A percentile compares a stretch with the other conserved stretches of the same genome.
phyloP scores from a whole-genome alignment of 1,284 basidiomycete genomes.

The Tremellales sp. region DNA sequence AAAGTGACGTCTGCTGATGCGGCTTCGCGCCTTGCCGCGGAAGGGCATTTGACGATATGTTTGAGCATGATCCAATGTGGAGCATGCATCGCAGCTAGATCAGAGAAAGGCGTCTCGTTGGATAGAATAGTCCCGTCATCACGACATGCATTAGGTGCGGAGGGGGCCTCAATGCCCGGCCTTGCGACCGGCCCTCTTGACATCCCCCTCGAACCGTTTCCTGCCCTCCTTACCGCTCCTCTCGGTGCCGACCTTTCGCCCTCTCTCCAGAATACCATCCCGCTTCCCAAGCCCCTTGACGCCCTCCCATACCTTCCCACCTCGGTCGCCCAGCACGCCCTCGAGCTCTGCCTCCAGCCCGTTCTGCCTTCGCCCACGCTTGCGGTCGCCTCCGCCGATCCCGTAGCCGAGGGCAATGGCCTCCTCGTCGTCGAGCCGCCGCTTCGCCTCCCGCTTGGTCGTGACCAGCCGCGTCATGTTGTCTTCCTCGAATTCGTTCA shows the following conservation, averaged over 20 bases:
- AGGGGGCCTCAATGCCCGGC: neutral
- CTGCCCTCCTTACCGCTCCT: conserved; percentile 49
- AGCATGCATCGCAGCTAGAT: too few species aligned
- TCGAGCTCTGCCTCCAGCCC: conserved; percentile 80
- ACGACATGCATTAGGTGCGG: too few species aligned
- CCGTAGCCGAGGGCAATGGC: conserved; percentile 78
- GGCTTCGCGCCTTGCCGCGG: too few species aligned
- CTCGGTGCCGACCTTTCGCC: conserved; percentile 42
- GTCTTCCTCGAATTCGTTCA: conserved; percentile 91
- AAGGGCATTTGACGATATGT: too few species aligned
- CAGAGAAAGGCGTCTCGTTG: too few species aligned
- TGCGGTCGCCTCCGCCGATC: conserved; percentile 45
- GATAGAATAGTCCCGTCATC: too few species aligned
- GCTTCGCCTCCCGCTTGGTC: conserved; percentile 80
- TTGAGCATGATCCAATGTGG: too few species aligned
- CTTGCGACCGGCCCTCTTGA: conserved; percentile 46
- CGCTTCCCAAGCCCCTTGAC: conserved; percentile 60
- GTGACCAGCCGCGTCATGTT: conserved; percentile 90
- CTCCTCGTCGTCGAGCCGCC: conserved; percentile 80
- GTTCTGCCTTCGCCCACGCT: conserved; percentile 61
- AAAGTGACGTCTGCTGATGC: too few species aligned
- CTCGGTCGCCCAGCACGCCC: conserved; percentile 65
- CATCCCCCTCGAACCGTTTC: conserved; percentile 70
- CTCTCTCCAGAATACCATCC: conserved; percentile 36
- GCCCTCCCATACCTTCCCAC: conserved; percentile 49